A percentile compares a stretch with the other conserved stretches of the same genome.
These are phyloP conservation scores for Colletotrichum sp. DNA, from an alignment of 2,329 filamentous ascomycete genomes.

Conservation along the genomic window DNA sequence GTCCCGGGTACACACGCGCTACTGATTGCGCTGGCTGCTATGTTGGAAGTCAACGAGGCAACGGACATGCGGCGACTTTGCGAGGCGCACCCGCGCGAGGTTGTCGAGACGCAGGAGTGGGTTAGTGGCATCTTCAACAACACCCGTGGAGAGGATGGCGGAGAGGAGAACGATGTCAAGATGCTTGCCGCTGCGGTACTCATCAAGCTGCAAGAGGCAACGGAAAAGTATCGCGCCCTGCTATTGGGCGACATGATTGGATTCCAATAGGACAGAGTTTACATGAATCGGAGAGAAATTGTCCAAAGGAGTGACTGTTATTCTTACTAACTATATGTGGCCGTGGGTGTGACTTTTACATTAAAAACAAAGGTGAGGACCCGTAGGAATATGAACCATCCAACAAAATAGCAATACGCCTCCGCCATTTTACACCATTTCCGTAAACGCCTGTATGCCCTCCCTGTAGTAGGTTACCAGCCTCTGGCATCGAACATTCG, in stretches of 20 bases:
- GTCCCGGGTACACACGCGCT: constrained; percentile 73
- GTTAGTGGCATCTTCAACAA: constrained; percentile 75
- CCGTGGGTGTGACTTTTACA: not conserved
- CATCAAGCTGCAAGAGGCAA: constrained; percentile 79
- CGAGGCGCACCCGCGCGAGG: constrained; percentile 73
- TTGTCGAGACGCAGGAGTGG: constrained; percentile 91
- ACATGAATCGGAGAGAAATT: not conserved
- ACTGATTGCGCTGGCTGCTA: constrained; percentile 77
- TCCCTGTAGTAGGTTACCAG: not conserved
- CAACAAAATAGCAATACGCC: not conserved
- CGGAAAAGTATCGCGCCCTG: constrained; percentile 80
- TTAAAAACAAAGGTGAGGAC: not conserved
- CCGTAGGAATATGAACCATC: not conserved
- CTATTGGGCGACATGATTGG: constrained; percentile 73
- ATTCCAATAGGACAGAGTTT: not conserved
- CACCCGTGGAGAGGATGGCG: constrained; percentile 52
- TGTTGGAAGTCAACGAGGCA: constrained; percentile 80
- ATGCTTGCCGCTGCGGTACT: constrained; percentile 79
- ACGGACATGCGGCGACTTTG: constrained; percentile 68
- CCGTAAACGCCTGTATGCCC: not conserved
- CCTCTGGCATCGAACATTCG: not conserved
- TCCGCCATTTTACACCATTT: not conserved
- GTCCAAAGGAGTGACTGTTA: not conserved
- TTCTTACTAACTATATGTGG: not conserved
- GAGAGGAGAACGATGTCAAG: constrained; percentile 80